Conservation (phyloP, 768 basidiomycete genomes). For the Lentinula sp. region DNA sequence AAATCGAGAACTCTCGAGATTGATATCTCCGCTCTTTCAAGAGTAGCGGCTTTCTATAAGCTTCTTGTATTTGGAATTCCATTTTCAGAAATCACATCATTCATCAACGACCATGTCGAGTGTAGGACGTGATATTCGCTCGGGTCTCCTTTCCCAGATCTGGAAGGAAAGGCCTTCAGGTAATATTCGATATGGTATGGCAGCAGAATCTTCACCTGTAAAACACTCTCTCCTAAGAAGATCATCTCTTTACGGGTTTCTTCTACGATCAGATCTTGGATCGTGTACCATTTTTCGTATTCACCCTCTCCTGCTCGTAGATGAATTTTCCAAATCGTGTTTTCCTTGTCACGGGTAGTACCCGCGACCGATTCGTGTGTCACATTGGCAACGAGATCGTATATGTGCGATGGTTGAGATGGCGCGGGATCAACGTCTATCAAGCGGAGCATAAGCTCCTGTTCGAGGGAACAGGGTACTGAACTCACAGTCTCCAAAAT, state of each 20-base stretch:
- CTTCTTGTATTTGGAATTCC: neutral
- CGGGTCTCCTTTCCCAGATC: slow-evolving; percentile 58
- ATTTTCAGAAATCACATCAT: neutral
- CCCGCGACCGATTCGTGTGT: slow-evolving; percentile 93
- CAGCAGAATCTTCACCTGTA: slow-evolving; percentile 59
- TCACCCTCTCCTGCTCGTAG: slow-evolving; percentile 73
- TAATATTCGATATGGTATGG: neutral
- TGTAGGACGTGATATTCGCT: neutral
- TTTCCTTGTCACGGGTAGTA: slow-evolving; percentile 90
- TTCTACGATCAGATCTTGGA: slow-evolving; percentile 94
- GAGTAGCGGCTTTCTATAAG: neutral
- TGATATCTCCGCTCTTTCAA: neutral
- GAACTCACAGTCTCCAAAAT: slow-evolving; percentile 83
- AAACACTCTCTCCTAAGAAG: slow-evolving; percentile 91
- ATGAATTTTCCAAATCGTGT: slow-evolving; percentile 91
- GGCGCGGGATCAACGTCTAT: slow-evolving; percentile 74
- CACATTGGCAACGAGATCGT: slow-evolving; percentile 95
- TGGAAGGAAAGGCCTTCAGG: slow-evolving; percentile 15
- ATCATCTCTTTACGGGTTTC: slow-evolving; percentile 98
- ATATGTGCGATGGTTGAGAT: slow-evolving; percentile 57
- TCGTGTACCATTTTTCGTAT: slow-evolving; percentile 90
- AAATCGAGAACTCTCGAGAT: neutral
- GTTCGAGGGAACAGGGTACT: slow-evolving; percentile 9
- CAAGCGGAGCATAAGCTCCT: slow-evolving; percentile 6
- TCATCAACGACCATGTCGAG: slow-evolving; percentile 1